Conservation (phyloP, 208 protist species). For the Trypanosoma lewisi region DNA sequence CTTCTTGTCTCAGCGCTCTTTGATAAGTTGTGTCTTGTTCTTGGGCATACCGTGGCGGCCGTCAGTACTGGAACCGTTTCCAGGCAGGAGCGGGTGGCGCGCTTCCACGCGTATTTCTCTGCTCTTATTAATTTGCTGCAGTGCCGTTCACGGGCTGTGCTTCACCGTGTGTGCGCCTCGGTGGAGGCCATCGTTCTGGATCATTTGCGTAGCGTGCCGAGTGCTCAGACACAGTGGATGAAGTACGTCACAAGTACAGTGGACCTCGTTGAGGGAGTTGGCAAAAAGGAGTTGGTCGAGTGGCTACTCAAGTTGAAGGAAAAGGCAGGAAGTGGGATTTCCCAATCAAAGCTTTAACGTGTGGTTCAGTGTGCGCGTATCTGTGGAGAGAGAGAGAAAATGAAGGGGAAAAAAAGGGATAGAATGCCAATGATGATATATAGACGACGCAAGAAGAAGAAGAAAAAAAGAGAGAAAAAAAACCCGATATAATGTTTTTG, state of each 20-base stretch:
- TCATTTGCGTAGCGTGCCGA: conserved; percentile 52
- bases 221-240: conserved; percentile 54
- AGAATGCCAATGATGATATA: too few species aligned
- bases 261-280: conserved; percentile 45
- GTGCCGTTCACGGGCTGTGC: conserved; percentile 55
- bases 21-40: conserved; percentile 69
- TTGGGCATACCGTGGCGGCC: conserved; percentile 21
- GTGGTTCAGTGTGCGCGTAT: conserved; percentile 22
- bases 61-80: conserved; percentile 7
- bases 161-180: conserved; percentile 79
- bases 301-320: conserved; percentile 71
- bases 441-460: not conserved
- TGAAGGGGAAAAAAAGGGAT: too few species aligned
- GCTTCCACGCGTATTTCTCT: conserved; percentile 79
- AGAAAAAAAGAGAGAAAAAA: not conserved
- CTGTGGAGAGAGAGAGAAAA: conserved; percentile 33
- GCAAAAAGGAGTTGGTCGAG: conserved; percentile 71
- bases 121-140: conserved; percentile 73
- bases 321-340: conserved; percentile 16
- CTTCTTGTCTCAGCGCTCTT: conserved; percentile 77
- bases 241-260: conserved; percentile 66
- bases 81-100: conserved; percentile 31
- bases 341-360: conserved; percentile 16
- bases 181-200: conserved; percentile 78
- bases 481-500: too few species aligned